phyloP scores from a whole-genome alignment of 768 basidiomycete species.

The Psilocybe subaeruginosa region DNA sequence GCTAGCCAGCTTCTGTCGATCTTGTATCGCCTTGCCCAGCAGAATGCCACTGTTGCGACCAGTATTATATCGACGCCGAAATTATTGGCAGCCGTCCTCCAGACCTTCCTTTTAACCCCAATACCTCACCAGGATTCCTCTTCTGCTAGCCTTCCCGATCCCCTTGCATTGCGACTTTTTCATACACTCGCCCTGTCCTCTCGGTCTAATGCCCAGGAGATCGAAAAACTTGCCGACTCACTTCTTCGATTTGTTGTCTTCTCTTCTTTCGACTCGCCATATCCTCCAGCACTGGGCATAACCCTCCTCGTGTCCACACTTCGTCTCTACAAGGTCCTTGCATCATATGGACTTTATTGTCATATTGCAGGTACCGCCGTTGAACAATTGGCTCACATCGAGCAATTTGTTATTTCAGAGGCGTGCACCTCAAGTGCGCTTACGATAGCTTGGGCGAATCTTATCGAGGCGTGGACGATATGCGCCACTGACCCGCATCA shows the following conservation, averaged over 20 bases:
- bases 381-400: slow-evolving; percentile 56
- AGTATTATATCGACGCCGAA: slow-evolving; percentile 53
- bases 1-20: slow-evolving; percentile 60
- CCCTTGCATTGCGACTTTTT: slow-evolving; percentile 61
- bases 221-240: slow-evolving; percentile 61
- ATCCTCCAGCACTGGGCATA: slow-evolving; percentile 45
- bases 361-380: slow-evolving; percentile 67
- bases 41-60: slow-evolving; percentile 55
- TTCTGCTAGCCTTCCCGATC: slow-evolving; percentile 36
- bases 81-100: slow-evolving; percentile 54
- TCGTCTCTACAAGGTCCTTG: slow-evolving; percentile 64
- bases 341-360: slow-evolving; percentile 78
- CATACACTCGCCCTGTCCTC: slow-evolving; percentile 63
- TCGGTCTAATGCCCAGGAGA: slow-evolving; percentile 61
- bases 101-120: slow-evolving; percentile 59
- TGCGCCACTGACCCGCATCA: slow-evolving; percentile 92
- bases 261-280: slow-evolving; percentile 48
- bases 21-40: slow-evolving; percentile 61
- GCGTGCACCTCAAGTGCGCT: slow-evolving; percentile 38
- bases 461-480: slow-evolving; percentile 73
- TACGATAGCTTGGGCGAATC: slow-evolving; percentile 53
- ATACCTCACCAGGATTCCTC: slow-evolving; percentile 42
- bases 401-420: slow-evolving; percentile 44
- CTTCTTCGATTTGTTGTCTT: slow-evolving; percentile 73
- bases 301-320: slow-evolving; percentile 61